Conservation (phyloP, 2,329 filamentous ascomycete genomes). For the Elsinoe arachidis region DNA sequence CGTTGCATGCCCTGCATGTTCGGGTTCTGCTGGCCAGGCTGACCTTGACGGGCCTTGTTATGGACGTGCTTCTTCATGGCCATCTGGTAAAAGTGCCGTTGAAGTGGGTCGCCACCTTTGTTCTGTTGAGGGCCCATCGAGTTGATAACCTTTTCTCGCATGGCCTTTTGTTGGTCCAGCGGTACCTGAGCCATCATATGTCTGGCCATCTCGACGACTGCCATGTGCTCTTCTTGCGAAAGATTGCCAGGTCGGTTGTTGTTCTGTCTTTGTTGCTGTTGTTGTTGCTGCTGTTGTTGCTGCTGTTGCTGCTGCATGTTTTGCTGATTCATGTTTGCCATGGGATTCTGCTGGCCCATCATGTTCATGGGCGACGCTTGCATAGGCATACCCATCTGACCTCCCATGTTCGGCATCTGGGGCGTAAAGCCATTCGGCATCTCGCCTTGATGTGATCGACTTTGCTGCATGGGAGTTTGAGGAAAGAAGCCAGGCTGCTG, state of each 20-base stretch:
- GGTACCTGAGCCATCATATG: constrained; percentile 39
- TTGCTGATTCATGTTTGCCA: constrained; percentile 22
- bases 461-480: constrained; percentile 28
- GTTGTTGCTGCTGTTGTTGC: constrained; percentile 21
- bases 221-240: constrained; percentile 33
- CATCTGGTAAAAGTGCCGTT: constrained; percentile 11
- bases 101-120: constrained; percentile 41
- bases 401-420: constrained; percentile 31
- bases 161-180: constrained; percentile 39
- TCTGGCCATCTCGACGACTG: constrained; percentile 39
- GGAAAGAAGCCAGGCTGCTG: constrained; percentile 26
- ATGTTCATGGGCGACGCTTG: constrained; percentile 41
- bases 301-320: constrained; percentile 20
- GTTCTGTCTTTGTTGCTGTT: constrained; percentile 13
- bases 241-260: constrained; percentile 20
- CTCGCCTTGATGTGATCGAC: constrained; percentile 33
- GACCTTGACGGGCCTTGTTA: constrained; percentile 20
- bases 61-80: constrained; percentile 18
- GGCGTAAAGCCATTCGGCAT: constrained; percentile 37
- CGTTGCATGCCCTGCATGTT: constrained; percentile 20
- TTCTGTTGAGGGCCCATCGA: constrained; percentile 39
- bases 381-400: constrained; percentile 22
- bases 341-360: constrained; percentile 12
- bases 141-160: constrained; percentile 36
- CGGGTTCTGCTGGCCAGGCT: constrained; percentile 27